Base-by-base conservation (phyloP, 441 rosid species). In the Bocquillonia castaneifolia region DNA sequence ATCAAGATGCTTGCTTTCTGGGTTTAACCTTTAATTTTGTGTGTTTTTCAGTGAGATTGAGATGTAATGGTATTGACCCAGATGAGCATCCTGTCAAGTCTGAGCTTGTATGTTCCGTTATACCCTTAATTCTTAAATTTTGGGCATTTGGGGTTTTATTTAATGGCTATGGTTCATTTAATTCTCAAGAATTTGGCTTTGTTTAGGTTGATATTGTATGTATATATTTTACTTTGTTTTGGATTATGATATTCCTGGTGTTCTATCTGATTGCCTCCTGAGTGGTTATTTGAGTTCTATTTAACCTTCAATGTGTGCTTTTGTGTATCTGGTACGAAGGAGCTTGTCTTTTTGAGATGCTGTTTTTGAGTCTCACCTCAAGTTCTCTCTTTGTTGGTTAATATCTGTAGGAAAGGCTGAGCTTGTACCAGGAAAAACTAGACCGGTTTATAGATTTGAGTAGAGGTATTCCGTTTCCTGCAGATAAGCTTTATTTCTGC, bases 41-140 rank as follows among this genome's bases (percentile, higher is more conserved):
- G 56, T 13, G 9, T 18, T 25, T 68, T 72, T 55, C 82, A 90
- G 97, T 95, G 90, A 86, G 84, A 79, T 70, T 95, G 79, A 92
- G 92, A 76, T 88, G 96, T 67, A 78, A 53, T 57, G 98, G 99
- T 10, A 80, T 84, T 64, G 76, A 89, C 74, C 97, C 88, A 51
- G 88, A 84, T 37, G 92, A 88, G 52, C 98, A 92, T 84, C 93
- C 86, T 36, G 81, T 90, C 3, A 90, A 92, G 81, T 81, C 95
- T 6, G 98, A 94, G 82, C 88, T 92, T 44, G 99, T 92, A 85
- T 74, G 83, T 77, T n/a, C 57, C 64, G 63, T 37, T 45, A 23
- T 60, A 55, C 23, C 51, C 52, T 36, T 55, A 5, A 1, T 10
- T 44, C 23, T 63, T 59, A 18, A 17, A 44, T 69, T 66, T 63